phyloP scores from a whole-genome alignment of 768 basidiomycete species.

The Lactarius indigo region DNA sequence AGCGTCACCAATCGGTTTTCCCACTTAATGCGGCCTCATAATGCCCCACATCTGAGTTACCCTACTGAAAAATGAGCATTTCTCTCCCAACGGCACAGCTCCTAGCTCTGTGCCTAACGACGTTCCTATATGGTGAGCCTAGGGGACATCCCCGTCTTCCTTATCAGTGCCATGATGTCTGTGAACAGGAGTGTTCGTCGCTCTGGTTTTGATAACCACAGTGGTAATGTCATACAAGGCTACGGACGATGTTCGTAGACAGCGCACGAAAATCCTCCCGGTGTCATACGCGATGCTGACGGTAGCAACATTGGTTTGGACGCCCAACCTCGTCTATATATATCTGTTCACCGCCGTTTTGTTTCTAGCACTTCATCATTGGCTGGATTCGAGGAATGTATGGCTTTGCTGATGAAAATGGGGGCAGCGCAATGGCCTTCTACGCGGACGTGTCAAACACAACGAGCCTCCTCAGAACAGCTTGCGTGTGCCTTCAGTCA shows the following conservation, averaged over 20 bases:
- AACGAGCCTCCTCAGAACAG: background rate
- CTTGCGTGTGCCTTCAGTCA: constrained; percentile 2
- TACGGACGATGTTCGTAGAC: background rate
- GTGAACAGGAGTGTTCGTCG: background rate
- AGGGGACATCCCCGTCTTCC: background rate
- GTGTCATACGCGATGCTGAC: constrained; percentile 4
- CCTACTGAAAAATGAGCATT: background rate
- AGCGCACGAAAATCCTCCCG: constrained; percentile 7
- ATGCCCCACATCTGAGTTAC: background rate
- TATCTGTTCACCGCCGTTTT: background rate
- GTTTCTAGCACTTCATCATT: background rate
- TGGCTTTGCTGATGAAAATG: background rate
- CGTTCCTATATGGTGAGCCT: constrained; percentile 12
- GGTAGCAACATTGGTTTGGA: constrained; percentile 4
- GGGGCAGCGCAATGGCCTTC: background rate
- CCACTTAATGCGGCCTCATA: background rate
- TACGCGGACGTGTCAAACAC: background rate
- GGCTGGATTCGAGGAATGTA: constrained; percentile 1
- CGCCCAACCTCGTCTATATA: background rate
- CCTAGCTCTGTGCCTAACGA: background rate
- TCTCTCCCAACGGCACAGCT: constrained; percentile 3
- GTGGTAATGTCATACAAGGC: background rate
- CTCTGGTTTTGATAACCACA: constrained; percentile 4
- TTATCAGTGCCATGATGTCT: background rate
- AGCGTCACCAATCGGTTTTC: background rate